Conservation (phyloP, 23 red algal species). For the Rhodosorus marinus region DNA sequence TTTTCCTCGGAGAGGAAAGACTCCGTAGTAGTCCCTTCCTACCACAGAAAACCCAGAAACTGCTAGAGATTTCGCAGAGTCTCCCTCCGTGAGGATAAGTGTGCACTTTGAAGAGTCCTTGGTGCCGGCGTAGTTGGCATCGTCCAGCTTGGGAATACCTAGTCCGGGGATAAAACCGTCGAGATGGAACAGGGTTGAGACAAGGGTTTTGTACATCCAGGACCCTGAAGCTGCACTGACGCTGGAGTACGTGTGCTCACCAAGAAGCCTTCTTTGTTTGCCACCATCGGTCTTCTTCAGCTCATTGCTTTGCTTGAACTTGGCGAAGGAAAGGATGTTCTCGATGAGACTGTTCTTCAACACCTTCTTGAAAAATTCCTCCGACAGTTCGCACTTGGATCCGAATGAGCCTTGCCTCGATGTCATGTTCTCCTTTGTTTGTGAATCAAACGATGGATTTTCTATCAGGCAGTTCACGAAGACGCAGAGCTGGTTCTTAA, state of each 20-base stretch:
- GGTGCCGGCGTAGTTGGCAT: conserved; percentile 86
- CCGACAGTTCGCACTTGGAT: conserved; percentile 55
- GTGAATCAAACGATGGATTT: conserved; percentile 90
- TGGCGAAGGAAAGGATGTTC: conserved; percentile 60
- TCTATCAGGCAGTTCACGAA: conserved; percentile 92
- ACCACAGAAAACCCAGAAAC: conserved; percentile 86
- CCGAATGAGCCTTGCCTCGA: conserved; percentile 73
- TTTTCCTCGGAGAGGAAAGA: conserved; percentile 95
- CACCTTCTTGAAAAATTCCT: conserved; percentile 42
- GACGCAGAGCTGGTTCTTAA: conserved; percentile 65
- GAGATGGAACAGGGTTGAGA: too few species aligned
- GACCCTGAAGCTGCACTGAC: too few species aligned
- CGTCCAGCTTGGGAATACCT: conserved; percentile 86
- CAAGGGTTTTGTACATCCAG: too few species aligned
- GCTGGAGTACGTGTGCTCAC: too few species aligned
- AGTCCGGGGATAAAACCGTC: too few species aligned
- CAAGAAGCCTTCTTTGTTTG: conserved; percentile 44
- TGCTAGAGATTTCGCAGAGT: conserved; percentile 84
- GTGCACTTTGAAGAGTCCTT: conserved; percentile 73
- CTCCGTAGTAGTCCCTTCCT: conserved; percentile 88
- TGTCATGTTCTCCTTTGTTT: conserved; percentile 89
- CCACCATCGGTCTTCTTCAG: conserved; percentile 96
- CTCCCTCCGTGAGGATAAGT: conserved; percentile 93
- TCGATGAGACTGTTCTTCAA: conserved; percentile 61
- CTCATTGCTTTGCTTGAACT: conserved; percentile 72